Percentiles rank a stretch among this genome's conserved stretches.
These are phyloP conservation scores for Scheffersomyces illinoinensis DNA, from an alignment of 1,139 yeast species.

Conservation along the genomic window DNA sequence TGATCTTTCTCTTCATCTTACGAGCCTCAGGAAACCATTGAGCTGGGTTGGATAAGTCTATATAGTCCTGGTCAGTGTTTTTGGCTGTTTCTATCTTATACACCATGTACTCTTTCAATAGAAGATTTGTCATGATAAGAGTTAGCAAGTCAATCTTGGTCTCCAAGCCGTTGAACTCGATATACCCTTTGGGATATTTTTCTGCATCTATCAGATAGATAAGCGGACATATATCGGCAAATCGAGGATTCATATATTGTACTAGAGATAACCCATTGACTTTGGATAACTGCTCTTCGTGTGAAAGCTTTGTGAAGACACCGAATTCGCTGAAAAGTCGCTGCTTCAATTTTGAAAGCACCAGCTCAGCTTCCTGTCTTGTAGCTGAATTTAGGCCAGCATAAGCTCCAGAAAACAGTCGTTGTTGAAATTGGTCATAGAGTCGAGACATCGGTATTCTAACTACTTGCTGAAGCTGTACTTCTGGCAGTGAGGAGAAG, in stretches of 20 bases:
- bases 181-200: conserved; percentile 20
- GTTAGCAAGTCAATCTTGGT: conserved; percentile 20
- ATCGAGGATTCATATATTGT: conserved; percentile 34
- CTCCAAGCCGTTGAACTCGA: conserved; percentile 15
- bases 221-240: conserved; percentile 20
- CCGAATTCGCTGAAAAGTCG: conserved; percentile 4
- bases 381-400: conserved; percentile 8
- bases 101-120: conserved; percentile 24
- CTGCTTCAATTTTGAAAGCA: conserved; percentile 3
- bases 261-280: conserved; percentile 9
- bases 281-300: background rate
- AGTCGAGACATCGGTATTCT: background rate
- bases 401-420: conserved; percentile 8
- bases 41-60: conserved; percentile 69
- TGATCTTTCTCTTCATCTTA: conserved; percentile 70
- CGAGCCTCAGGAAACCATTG: conserved; percentile 92
- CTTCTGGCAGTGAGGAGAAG: background rate
- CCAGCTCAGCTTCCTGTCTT: conserved; percentile 1
- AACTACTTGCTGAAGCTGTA: conserved; percentile 1
- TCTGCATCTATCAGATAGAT: conserved; percentile 19
- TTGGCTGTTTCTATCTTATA: conserved; percentile 9
- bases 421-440: background rate
- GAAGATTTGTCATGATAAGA: conserved; percentile 22
- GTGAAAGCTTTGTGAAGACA: background rate
- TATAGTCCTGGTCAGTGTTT: conserved; percentile 15